Base-by-base conservation (phyloP, 768 basidiomycete genomes). In the Multifurca ochricompacta region DNA sequence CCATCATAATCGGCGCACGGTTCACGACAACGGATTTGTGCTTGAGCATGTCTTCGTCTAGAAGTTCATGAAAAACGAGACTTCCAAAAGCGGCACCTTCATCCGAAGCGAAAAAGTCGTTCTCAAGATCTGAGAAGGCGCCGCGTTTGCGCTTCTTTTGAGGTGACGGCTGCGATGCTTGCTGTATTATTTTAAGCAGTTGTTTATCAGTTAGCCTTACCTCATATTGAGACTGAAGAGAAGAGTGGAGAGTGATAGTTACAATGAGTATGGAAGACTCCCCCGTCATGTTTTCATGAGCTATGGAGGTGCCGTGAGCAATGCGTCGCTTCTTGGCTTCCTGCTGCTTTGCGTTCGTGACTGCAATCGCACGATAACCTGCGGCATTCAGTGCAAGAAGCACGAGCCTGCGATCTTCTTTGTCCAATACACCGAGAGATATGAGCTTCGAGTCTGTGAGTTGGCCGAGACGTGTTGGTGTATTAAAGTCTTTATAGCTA, bases 1-100 rank as follows among this genome's bases (percentile, higher is more conserved):
- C 91, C 51, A 85, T 92, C 88, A 97, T 89, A 41, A 97, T 75
- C 0, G 95, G 95, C 1, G 95, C 94, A 21, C 95, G 83, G 68
- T 98, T 98, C 41, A 90, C 77, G 18, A 91, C 75, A 18, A 80
- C 75, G 7, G 72, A 75, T 60, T 90, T 85, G 18, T 67, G 68
- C 57, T 67, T 72, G 39, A 96, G 73, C 7, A 74, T 86, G 68
- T 82, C 73, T 65, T 89, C 88, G 59, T 88, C 83, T 48, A 83
- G 61, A 14, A 86, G 68, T 62, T 92, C 88, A 31, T 78, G 74
- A 59, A 91, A 92, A 42, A 85, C 81, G 37, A 87, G 71, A 59
- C 74, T 81, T 21, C 77, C 79, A 57, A 76, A 70, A 5, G 59
- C 62, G 19, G 73, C 72, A 2, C 71, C 77, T 58, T 83, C 81